Percentiles rank a stretch among this genome's conserved stretches.
phyloP scores from a whole-genome alignment of 2,329 filamentous ascomycete genomes.

The Monosporascus sp. region DNA sequence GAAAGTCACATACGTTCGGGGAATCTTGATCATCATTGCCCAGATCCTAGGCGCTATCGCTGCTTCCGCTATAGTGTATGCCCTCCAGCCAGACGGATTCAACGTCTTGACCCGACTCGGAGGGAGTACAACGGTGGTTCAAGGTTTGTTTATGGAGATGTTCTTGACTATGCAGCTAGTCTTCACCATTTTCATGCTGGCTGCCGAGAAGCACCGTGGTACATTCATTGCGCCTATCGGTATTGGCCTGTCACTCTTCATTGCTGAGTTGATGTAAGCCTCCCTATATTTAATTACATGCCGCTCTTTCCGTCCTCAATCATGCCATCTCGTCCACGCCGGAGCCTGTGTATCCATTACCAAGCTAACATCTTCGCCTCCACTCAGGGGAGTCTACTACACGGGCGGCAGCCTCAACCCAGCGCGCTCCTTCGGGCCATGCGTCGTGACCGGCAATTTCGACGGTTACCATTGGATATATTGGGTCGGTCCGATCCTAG shows the following conservation, averaged over 20 bases:
- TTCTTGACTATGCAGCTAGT: slow-evolving; percentile 48
- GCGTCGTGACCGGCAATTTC: slow-evolving; percentile 29
- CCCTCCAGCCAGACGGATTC: slow-evolving; percentile 41
- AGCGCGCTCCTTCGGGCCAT: slow-evolving; percentile 32
- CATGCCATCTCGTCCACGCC: too few species aligned
- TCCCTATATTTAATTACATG: background rate
- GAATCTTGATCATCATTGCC: slow-evolving; percentile 36
- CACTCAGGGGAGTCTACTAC: slow-evolving; percentile 28
- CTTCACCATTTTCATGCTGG: slow-evolving; percentile 53
- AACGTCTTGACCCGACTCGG: slow-evolving; percentile 41
- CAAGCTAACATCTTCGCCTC: background rate
- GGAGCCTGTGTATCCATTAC: too few species aligned
- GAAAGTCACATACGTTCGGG: slow-evolving; percentile 25
- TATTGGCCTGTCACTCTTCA: slow-evolving; percentile 57
- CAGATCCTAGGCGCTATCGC: slow-evolving; percentile 46
- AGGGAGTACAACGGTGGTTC: slow-evolving; percentile 35
- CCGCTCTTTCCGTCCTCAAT: too few species aligned
- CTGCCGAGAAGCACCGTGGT: slow-evolving; percentile 55
- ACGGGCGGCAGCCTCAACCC: slow-evolving; percentile 35
- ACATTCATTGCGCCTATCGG: slow-evolving; percentile 58
- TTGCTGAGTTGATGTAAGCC: slow-evolving; percentile 31
- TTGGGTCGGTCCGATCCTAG: slow-evolving; percentile 36
- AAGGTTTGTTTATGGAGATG: slow-evolving; percentile 49
- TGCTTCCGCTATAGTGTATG: slow-evolving; percentile 41
- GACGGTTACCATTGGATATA: slow-evolving; percentile 36